Percentiles rank a stretch among this genome's conserved stretches.
phyloP scores from a whole-genome alignment of 192 early-diverging fungal species.

The Coemansia sp. region DNA sequence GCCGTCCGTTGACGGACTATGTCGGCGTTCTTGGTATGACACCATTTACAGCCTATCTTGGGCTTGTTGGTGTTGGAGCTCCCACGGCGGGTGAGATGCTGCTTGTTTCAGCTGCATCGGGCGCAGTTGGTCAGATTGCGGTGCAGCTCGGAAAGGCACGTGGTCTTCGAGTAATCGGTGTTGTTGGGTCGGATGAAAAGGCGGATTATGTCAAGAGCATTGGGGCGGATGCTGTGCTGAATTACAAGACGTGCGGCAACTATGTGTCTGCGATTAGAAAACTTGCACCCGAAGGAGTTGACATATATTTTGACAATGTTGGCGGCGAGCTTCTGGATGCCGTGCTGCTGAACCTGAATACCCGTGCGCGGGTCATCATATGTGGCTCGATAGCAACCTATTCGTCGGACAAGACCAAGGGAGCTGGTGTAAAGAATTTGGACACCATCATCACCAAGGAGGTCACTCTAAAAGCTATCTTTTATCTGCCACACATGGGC shows the following conservation, averaged over 20 bases:
- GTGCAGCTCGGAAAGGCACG: slow-evolving; percentile 78
- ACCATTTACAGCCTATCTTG: slow-evolving; percentile 75
- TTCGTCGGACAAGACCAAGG: slow-evolving; percentile 36
- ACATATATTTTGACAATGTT: slow-evolving; percentile 87
- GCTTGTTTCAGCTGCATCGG: slow-evolving; percentile 79
- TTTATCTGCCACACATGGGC: slow-evolving; percentile 35
- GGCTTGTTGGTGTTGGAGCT: slow-evolving; percentile 60
- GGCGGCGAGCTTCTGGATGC: slow-evolving; percentile 80
- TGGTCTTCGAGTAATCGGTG: slow-evolving; percentile 82
- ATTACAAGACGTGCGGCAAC: slow-evolving; percentile 82
- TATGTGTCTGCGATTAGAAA: slow-evolving; percentile 56
- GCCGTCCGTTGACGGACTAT: slow-evolving; percentile 4
- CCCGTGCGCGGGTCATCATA: slow-evolving; percentile 64
- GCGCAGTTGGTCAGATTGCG: slow-evolving; percentile 78
- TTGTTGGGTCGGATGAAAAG: slow-evolving; percentile 84
- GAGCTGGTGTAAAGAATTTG: slow-evolving; percentile 63
- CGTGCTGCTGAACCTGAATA: slow-evolving; percentile 64
- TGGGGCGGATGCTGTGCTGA: slow-evolving; percentile 85
- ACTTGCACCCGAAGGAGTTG: slow-evolving; percentile 76
- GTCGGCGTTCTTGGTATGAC: slow-evolving; percentile 75
- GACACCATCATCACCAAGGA: slow-evolving; percentile 58
- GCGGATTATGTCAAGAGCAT: slow-evolving; percentile 66
- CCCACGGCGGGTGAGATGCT: slow-evolving; percentile 83
- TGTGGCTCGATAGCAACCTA: slow-evolving; percentile 82
- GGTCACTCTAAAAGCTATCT: slow-evolving; percentile 6